These are phyloP conservation scores for Taiwanofungus camphoratus DNA, from an alignment of 1,284 basidiomycete genomes.

Conservation along the genomic window DNA sequence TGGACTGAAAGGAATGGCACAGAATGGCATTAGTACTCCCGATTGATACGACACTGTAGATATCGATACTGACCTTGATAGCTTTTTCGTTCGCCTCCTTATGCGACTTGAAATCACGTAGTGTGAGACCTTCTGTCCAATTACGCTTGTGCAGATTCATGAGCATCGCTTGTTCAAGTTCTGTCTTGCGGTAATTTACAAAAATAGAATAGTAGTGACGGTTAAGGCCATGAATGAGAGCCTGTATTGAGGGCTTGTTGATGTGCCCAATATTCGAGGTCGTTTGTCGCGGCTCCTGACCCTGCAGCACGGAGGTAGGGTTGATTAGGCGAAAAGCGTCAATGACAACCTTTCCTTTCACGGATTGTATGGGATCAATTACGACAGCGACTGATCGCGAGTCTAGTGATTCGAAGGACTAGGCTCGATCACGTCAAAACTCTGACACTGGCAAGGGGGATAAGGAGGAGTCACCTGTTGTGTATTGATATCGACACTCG, in stretches of 20 bases:
- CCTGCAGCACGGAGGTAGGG: conserved; percentile 79
- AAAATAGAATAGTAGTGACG: conserved; percentile 96
- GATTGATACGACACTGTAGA: background rate
- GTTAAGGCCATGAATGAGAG: conserved; percentile 92
- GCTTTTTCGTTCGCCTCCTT: conserved; percentile 85
- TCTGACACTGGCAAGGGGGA: background rate
- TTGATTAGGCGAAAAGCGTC: conserved; percentile 98
- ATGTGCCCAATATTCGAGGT: conserved; percentile 99
- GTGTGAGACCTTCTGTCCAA: conserved; percentile 93
- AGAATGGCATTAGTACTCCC: too few relatives aligned
- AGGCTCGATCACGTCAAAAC: conserved; percentile 1
- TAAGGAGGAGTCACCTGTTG: conserved; percentile 67
- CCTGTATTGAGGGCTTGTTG: conserved; percentile 98
- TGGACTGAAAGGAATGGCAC: conserved; percentile 54
- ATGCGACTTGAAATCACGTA: conserved; percentile 84
- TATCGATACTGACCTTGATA: conserved; percentile 64
- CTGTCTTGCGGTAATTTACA: conserved; percentile 95
- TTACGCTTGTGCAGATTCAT: conserved; percentile 97
- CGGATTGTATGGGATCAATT: conserved; percentile 98
- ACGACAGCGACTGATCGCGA: conserved; percentile 96
- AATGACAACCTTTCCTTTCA: conserved; percentile 98
- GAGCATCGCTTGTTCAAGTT: conserved; percentile 96
- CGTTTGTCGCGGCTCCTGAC: conserved; percentile 94
- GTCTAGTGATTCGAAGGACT: conserved; percentile 98
- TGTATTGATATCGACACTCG: conserved; percentile 98